phyloP scores from a whole-genome alignment of 306 rosid species.

The Psophocarpus tetragonolobus region DNA sequence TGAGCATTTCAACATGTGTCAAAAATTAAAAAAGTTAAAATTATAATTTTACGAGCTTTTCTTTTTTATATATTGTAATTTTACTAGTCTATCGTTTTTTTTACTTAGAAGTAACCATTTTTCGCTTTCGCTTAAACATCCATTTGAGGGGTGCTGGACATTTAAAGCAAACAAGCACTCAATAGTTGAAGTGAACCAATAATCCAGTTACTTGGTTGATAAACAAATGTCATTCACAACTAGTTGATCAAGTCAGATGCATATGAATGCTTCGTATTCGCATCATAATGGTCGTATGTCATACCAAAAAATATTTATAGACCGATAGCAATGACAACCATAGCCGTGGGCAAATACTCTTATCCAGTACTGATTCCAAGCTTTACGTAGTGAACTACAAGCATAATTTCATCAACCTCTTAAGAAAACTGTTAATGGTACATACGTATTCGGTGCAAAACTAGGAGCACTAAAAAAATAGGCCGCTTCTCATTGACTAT shows the following conservation, averaged over 20 bases:
- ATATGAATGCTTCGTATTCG: background rate
- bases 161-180: too few species aligned
- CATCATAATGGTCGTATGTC: background rate
- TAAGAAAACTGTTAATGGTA: slow-evolving; percentile 9
- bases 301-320: background rate
- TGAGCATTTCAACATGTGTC: too few species aligned
- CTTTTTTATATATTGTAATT: too few species aligned
- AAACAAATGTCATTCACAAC: background rate
- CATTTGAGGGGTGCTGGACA: too few species aligned
- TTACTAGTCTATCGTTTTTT: too few species aligned
- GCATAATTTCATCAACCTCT: background rate
- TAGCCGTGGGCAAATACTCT: background rate
- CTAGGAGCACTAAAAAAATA: slow-evolving; percentile 13
- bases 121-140: too few species aligned
- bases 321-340: background rate
- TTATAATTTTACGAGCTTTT: too few species aligned
- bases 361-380: background rate
- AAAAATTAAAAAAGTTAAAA: too few species aligned
- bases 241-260: background rate
- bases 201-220: background rate
- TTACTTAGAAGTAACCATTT: too few species aligned
- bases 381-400: background rate
- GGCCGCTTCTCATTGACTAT: slow-evolving; percentile 25
- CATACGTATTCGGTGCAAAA: slow-evolving; percentile 16
- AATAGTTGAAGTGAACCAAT: background rate